A percentile compares a stretch with the other conserved stretches of the same genome.
Conservation (phyloP, 1,284 basidiomycete genomes). For the Wolfiporia cocos region DNA sequence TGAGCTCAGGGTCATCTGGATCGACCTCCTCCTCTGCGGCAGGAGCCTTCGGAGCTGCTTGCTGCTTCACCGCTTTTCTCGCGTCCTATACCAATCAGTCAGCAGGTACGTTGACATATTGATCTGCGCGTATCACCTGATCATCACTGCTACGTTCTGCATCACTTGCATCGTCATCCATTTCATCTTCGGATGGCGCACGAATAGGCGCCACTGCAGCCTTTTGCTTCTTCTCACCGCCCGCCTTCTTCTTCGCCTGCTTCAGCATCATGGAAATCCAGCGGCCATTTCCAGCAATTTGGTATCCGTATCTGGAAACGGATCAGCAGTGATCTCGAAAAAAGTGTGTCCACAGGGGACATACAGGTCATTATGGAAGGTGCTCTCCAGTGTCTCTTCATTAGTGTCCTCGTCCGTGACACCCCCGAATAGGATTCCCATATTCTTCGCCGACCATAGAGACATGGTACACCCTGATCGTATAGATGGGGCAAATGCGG, state of each 20-base stretch:
- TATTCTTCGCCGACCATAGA: slow-evolving; percentile 61
- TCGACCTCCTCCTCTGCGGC: slow-evolving; percentile 33
- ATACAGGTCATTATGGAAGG: slow-evolving; percentile 83
- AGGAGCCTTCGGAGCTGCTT: no score
- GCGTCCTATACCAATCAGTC: no score
- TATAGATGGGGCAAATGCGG: slow-evolving; percentile 67
- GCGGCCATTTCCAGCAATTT: slow-evolving; percentile 69
- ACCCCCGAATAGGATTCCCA: slow-evolving; percentile 86
- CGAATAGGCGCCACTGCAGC: slow-evolving; percentile 13
- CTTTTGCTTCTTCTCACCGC: slow-evolving; percentile 37
- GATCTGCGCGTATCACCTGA: no score
- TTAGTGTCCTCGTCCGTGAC: slow-evolving; percentile 86
- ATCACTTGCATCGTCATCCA: slow-evolving; percentile 29
- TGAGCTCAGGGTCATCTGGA: slow-evolving; percentile 66
- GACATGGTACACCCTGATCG: slow-evolving; percentile 86
- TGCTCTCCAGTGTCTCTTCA: slow-evolving; percentile 82
- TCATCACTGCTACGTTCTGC: slow-evolving; percentile 23
- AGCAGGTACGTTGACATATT: no score
- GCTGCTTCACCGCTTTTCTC: no score
- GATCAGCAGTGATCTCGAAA: no score
- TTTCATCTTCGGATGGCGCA: slow-evolving; percentile 25
- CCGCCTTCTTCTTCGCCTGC: slow-evolving; percentile 48
- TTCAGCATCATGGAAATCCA: slow-evolving; percentile 80
- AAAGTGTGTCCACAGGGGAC: no score
- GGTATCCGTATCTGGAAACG: slow-evolving; percentile 70